phyloP scores from a whole-genome alignment of 768 basidiomycete genomes.

The Pisolithus orientalis region DNA sequence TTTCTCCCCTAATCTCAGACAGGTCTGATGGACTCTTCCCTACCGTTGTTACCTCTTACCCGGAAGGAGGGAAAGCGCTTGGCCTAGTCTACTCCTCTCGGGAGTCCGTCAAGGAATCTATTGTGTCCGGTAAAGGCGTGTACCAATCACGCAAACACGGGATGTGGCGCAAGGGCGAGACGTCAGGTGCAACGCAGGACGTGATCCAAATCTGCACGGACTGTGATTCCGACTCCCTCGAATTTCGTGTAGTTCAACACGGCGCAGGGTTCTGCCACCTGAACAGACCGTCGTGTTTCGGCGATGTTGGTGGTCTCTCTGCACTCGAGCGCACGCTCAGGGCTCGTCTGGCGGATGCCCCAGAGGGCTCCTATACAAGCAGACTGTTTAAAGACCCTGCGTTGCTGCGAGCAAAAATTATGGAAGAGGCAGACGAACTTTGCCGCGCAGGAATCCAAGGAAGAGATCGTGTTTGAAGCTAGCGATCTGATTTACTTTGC shows the following conservation, averaged over 20 bases:
- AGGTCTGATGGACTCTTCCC: constrained; percentile 90
- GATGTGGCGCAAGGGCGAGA: constrained; percentile 95
- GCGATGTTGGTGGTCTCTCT: constrained; percentile 68
- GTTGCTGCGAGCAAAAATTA: constrained; percentile 88
- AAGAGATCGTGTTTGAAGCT: constrained; percentile 90
- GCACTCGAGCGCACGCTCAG: constrained; percentile 76
- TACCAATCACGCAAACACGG: constrained; percentile 97
- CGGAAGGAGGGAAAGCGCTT: constrained; percentile 65
- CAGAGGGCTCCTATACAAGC: constrained; percentile 88
- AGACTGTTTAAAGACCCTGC: constrained; percentile 76
- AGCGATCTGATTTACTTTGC: constrained; percentile 94
- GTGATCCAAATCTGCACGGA: constrained; percentile 78
- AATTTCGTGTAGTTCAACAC: constrained; percentile 86
- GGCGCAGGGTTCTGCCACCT: constrained; percentile 95
- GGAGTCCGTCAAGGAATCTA: constrained; percentile 81
- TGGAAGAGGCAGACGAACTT: constrained; percentile 98
- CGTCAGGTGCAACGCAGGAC: constrained; percentile 89
- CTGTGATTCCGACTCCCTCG: constrained; percentile 89
- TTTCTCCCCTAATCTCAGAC: constrained; percentile 77
- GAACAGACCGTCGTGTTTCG: constrained; percentile 83
- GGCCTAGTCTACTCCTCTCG: constrained; percentile 94
- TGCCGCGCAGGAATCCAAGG: constrained; percentile 69
- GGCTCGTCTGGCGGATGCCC: constrained; percentile 67
- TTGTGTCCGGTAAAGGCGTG: constrained; percentile 83
- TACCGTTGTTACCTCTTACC: constrained; percentile 74